These are phyloP conservation scores for Protomyces pachydermus DNA, from an alignment of 1,139 yeast genomes.

Conservation along the genomic window DNA sequence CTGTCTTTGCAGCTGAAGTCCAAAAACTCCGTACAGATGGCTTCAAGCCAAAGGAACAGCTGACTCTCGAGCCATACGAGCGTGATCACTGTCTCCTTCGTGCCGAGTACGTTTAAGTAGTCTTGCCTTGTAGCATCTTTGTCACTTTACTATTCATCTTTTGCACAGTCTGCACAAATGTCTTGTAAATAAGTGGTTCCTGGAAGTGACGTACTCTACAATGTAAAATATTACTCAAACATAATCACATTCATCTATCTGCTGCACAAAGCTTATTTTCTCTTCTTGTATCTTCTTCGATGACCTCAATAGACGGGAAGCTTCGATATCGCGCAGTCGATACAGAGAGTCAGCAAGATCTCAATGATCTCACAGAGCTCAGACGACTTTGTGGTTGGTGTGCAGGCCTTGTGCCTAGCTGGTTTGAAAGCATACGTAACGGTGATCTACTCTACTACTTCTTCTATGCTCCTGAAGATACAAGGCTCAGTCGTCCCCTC, in stretches of 20 bases:
- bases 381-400: conserved; percentile 11
- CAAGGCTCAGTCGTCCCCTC: background rate
- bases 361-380: conserved; percentile 1
- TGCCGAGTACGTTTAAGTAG: conserved; percentile 57
- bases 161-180: too few species aligned
- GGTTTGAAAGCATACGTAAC: background rate
- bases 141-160: background rate
- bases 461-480: conserved; percentile 1
- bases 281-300: background rate
- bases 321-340: conserved; percentile 3
- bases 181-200: too few species aligned
- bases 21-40: conserved; percentile 98
- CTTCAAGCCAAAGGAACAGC: conserved; percentile 96
- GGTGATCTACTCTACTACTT: conserved; percentile 17
- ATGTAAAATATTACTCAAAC: too few species aligned
- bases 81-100: conserved; percentile 99
- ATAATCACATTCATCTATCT: too few species aligned
- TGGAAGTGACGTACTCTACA: too few species aligned
- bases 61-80: conserved; percentile 66
- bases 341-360: background rate
- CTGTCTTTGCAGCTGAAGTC: conserved; percentile 98
- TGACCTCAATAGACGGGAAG: background rate
- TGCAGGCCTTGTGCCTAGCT: background rate
- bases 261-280: too few species aligned
- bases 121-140: background rate